Conservation (phyloP, 2,329 filamentous ascomycete species). For the Pseudocercospora pini-densiflorae region DNA sequence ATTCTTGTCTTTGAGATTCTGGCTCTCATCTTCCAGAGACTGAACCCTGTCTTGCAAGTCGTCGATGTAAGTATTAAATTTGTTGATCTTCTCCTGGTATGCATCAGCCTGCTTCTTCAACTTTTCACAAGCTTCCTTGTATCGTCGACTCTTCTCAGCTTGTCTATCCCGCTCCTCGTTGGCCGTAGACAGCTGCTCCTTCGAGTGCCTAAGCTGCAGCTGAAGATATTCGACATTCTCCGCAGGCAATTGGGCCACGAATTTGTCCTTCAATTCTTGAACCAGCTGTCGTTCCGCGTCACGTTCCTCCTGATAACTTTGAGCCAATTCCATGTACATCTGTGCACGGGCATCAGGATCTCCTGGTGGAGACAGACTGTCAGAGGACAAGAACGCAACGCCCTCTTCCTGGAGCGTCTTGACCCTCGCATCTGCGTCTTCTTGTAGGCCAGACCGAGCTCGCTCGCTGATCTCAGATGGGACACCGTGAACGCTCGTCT, state of each 20-base stretch:
- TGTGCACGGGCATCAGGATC: background rate
- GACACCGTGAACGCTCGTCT: background rate
- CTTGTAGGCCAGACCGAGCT: background rate
- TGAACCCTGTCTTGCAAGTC: background rate
- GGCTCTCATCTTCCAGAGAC: background rate
- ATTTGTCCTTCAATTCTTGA: background rate
- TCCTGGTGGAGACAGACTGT: background rate
- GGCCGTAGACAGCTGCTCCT: background rate
- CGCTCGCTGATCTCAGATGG: background rate
- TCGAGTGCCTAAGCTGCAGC: background rate
- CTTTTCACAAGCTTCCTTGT: background rate
- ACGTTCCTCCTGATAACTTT: background rate
- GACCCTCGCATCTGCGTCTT: background rate
- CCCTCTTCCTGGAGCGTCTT: background rate
- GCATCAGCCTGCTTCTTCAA: background rate
- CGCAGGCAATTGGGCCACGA: background rate
- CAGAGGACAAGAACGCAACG: background rate
- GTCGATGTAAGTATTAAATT: background rate
- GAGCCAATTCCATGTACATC: background rate
- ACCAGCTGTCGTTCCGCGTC: background rate
- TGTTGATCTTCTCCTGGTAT: background rate
- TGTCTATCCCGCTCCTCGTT: background rate
- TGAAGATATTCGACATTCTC: background rate
- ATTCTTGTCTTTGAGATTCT: background rate
- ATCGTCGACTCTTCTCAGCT: background rate